Evolutionary conservation across 805 yeast genomes (phyloP).

Genomic region (Candida fluviatilis): DNA sequence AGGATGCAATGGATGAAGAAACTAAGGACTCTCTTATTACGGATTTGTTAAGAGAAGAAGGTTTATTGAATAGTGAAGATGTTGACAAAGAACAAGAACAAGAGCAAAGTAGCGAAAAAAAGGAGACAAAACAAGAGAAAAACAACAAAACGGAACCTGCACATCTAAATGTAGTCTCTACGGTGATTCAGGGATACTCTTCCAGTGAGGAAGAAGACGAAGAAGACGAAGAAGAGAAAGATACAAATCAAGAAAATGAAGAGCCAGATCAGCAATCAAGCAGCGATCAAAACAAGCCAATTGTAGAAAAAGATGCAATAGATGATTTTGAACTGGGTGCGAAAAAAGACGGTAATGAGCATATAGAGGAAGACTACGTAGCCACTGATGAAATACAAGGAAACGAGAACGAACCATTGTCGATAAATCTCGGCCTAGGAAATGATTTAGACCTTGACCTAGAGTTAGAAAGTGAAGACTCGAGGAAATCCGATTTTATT

Average conservation of each 20-base stretch:
- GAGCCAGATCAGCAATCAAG: conserved; percentile 6
- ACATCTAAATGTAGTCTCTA: too few species aligned
- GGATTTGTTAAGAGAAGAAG: conserved; percentile 18
- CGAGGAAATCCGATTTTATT: conserved; percentile 15
- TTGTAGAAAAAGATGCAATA: too few species aligned
- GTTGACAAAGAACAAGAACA: conserved; percentile 3
- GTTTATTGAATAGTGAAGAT: conserved; percentile 7
- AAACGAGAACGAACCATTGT: conserved; percentile 4
- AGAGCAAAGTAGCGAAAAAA: conserved; percentile 5
- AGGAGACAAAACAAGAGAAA: too few species aligned
- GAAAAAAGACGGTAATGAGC: too few species aligned
- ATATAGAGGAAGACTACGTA: neutral
- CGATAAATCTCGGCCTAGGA: neutral
- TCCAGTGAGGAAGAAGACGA: conserved; percentile 20
- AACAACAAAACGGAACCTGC: conserved; percentile 8
- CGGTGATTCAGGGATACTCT: conserved; percentile 20
- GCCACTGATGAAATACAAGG: neutral
- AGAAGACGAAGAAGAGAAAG: conserved; percentile 11
- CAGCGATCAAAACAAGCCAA: too few species aligned
- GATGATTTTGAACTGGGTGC: too few species aligned
- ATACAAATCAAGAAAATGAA: conserved; percentile 3
- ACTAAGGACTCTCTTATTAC: conserved; percentile 11
- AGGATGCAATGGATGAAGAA: conserved; percentile 4
- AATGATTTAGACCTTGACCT: conserved; percentile 13
- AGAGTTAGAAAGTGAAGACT: conserved; percentile 10